Conservation (phyloP, 73 alveolate genomes). For the Stentor coeruleus region DNA sequence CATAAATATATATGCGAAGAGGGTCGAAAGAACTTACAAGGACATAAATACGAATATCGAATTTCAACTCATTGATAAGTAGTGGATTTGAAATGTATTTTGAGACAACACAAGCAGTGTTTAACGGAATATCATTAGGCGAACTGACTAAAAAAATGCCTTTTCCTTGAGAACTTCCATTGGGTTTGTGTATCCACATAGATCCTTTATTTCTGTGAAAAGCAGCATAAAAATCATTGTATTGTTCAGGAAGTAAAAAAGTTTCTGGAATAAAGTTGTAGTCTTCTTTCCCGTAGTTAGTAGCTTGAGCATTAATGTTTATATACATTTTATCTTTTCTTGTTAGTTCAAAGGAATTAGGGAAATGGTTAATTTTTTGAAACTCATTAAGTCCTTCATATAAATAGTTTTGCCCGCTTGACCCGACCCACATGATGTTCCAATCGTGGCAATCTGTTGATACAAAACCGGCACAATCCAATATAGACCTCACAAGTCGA, state of each 20-base stretch:
- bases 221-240: conserved; percentile 31
- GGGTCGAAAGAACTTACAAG: conserved; percentile 86
- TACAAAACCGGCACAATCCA: conserved; percentile 44
- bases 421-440: conserved; percentile 60
- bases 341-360: conserved; percentile 70
- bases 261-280: conserved; percentile 80
- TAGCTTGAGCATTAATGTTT: conserved; percentile 55
- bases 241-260: conserved; percentile 69
- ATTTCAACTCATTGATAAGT: conserved; percentile 76
- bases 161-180: conserved; percentile 78
- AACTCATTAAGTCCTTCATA: conserved; percentile 60
- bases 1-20: conserved; percentile 69
- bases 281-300: conserved; percentile 47
- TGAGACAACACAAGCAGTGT: conserved; percentile 55
- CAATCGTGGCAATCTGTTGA: conserved; percentile 68
- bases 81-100: conserved; percentile 87
- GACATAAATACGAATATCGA: conserved; percentile 91
- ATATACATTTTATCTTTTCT: conserved; percentile 69
- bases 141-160: conserved; percentile 78
- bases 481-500: conserved; percentile 43
- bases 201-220: conserved; percentile 31
- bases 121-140: conserved; percentile 42
- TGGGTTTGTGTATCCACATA: conserved; percentile 88
- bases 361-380: conserved; percentile 84
- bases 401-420: conserved; percentile 51